A percentile compares a stretch with the other conserved stretches of the same genome.
phyloP scores from a whole-genome alignment of 768 basidiomycete genomes.

The Sistotremastrum suecicum region DNA sequence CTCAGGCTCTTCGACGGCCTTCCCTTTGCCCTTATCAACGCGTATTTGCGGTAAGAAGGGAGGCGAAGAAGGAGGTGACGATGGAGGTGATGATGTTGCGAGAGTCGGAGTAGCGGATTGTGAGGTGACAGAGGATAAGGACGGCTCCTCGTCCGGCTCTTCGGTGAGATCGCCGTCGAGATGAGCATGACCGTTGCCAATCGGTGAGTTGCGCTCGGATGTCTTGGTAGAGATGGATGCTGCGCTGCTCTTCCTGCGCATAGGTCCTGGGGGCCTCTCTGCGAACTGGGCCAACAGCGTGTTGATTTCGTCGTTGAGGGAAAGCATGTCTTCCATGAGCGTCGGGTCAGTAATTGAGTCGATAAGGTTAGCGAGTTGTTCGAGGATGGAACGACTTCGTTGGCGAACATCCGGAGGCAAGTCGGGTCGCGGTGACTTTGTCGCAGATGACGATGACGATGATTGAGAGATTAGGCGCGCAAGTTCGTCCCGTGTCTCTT shows the following conservation, averaged over 20 bases:
- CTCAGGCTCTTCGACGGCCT: conserved; percentile 39
- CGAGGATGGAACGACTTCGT: conserved; percentile 37
- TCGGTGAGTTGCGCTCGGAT: too few species aligned
- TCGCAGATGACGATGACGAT: conserved; percentile 11
- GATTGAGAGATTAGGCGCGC: conserved; percentile 16
- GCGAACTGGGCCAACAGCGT: conserved; percentile 36
- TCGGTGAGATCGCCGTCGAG: not conserved
- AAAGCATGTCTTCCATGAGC: conserved; percentile 53
- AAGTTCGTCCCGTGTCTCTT: conserved; percentile 29
- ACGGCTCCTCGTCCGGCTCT: not conserved
- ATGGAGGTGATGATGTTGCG: not conserved
- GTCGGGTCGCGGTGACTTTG: conserved; percentile 10
- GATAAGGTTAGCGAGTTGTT: conserved; percentile 37
- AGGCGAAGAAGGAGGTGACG: too few species aligned
- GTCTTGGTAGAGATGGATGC: not conserved
- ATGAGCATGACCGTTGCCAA: conserved; percentile 15
- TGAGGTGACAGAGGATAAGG: not conserved
- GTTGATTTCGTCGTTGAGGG: conserved; percentile 58
- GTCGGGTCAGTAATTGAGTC: conserved; percentile 42
- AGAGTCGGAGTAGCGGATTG: not conserved
- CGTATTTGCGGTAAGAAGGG: too few species aligned
- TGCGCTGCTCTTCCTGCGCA: conserved; percentile 3
- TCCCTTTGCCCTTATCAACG: conserved; percentile 68
- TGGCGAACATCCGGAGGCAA: conserved; percentile 28
- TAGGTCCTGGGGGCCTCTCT: conserved; percentile 13